phyloP scores from a whole-genome alignment of 1,284 basidiomycete species.

The Cystobasidium sp. region DNA sequence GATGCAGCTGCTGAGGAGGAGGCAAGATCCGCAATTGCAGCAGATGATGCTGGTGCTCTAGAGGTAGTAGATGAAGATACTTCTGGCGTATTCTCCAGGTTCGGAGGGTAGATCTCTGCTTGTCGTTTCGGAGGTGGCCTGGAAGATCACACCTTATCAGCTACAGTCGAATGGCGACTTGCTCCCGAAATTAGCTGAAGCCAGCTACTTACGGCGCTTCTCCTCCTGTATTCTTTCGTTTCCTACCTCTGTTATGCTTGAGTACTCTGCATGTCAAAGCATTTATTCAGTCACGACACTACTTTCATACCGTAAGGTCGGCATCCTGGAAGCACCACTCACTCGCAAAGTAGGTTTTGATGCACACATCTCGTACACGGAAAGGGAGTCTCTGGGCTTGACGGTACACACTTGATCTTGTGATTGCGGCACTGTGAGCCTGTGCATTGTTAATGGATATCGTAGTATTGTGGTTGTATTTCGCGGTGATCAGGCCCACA shows the following conservation, averaged over 20 bases:
- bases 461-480: not conserved
- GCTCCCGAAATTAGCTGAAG: not conserved
- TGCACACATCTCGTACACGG: conserved; percentile 36
- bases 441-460: not conserved
- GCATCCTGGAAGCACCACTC: not conserved
- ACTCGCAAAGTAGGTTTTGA: conserved; percentile 33
- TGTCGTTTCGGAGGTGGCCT: conserved; percentile 20
- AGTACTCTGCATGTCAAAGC: conserved; percentile 25
- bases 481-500: not conserved
- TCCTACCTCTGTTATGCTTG: conserved; percentile 40
- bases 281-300: not conserved
- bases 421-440: conserved; percentile 24
- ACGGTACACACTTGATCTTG: conserved; percentile 40
- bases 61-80: not conserved
- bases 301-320: not conserved
- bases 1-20: no score
- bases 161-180: not conserved
- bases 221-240: conserved; percentile 24
- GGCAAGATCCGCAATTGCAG: no score
- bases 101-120: conserved; percentile 23
- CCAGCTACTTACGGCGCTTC: conserved; percentile 16
- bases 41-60: not conserved
- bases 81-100: conserved; percentile 7
- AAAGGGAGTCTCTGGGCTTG: conserved; percentile 14
- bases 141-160: not conserved